These are phyloP conservation scores for Sarocladiaceae sp. DNA, from an alignment of 2,329 filamentous ascomycete genomes.

Conservation along the genomic window DNA sequence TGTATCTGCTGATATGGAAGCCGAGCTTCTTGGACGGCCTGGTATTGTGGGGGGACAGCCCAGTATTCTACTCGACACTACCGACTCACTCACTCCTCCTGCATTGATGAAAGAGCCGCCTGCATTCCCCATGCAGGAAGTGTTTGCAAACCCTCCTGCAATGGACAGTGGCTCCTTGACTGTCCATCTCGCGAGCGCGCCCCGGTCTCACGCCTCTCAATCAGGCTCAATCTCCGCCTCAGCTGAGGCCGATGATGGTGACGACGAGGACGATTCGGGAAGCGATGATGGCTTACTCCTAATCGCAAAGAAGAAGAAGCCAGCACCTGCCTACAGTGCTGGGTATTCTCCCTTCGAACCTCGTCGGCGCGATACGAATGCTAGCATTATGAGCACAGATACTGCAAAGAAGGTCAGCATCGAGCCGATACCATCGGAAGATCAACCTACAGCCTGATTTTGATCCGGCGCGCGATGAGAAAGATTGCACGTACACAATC, in stretches of 20 bases:
- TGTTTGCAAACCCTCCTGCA: slow-evolving; percentile 26
- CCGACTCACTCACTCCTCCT: slow-evolving; percentile 51
- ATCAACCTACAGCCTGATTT: too few species aligned
- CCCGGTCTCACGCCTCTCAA: slow-evolving; percentile 11
- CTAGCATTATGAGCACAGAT: slow-evolving; percentile 57
- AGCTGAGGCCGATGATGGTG: slow-evolving; percentile 3
- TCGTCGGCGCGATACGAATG: slow-evolving; percentile 54
- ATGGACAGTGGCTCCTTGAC: slow-evolving; percentile 28
- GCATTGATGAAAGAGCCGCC: slow-evolving; percentile 43
- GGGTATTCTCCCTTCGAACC: slow-evolving; percentile 28
- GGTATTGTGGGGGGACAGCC: slow-evolving; percentile 37
- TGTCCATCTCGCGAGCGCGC: slow-evolving; percentile 19
- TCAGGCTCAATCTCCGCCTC: background rate
- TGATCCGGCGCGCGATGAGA: too few species aligned
- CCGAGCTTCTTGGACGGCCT: slow-evolving; percentile 51
- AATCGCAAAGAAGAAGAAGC: slow-evolving; percentile 49
- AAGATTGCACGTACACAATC: too few species aligned
- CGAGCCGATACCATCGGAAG: slow-evolving; percentile 28
- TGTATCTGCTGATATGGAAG: slow-evolving; percentile 58
- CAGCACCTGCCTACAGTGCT: slow-evolving; percentile 3
- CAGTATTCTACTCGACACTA: slow-evolving; percentile 37
- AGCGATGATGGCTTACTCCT: slow-evolving; percentile 52
- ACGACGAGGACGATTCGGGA: slow-evolving; percentile 36
- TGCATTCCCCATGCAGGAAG: slow-evolving; percentile 41
- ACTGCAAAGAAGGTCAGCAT: slow-evolving; percentile 56